Evolutionary conservation across 2,329 filamentous ascomycete genomes (phyloP), one percentile per base, ranked within the genome.

Genomic region (Fonsecaea nubica): DNA sequence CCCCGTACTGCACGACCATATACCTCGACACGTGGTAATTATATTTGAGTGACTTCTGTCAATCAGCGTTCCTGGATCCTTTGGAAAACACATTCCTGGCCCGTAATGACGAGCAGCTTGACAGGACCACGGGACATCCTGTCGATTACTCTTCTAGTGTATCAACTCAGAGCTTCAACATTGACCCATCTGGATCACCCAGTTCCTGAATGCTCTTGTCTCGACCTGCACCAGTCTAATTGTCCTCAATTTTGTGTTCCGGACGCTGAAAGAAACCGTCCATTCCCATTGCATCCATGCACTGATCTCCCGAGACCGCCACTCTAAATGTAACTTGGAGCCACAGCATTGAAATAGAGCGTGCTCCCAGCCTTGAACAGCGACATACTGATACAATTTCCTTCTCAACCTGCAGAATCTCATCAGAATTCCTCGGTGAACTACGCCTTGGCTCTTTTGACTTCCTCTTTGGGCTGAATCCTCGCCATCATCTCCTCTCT

Each of bases 401-500:
- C 5, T 25, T 21, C 42, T 25, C 18, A 50, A 50, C 15, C n/a
- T 25, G 18, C 45, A 33, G 33, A 9, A 36, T 55, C 52, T 55
- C 52, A 55, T 33, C 21, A 55, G 15, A 55, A 55, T 55, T 36
- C 52, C 33, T 55, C 52, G 52, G 33, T 36, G 52, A 55, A 55
- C 52, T 55, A 55, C 1, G 52, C 52, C 52, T 55, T 55, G 52
- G 52, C 52, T 36, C 33, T 55, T 55, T 36, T 55, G 52, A 57
- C 60, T 55, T 66, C 21, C n/a, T 69, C 65, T 56, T 72, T 65
- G 74, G 92, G 92, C 79, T 95, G 90, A 75, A 99, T 98, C 66
- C 93, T 87, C 48, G 95, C 95, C 95, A 99, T 99, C 95, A 99
- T 99, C 85, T 99, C 95, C 82, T 99, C 95, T 85, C 98, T 98